Percentiles rank a stretch among this genome's conserved stretches.
These are phyloP conservation scores for Tripterygium wilfordii DNA, from an alignment of 177 flowering plant genomes.

Conservation along the genomic window DNA sequence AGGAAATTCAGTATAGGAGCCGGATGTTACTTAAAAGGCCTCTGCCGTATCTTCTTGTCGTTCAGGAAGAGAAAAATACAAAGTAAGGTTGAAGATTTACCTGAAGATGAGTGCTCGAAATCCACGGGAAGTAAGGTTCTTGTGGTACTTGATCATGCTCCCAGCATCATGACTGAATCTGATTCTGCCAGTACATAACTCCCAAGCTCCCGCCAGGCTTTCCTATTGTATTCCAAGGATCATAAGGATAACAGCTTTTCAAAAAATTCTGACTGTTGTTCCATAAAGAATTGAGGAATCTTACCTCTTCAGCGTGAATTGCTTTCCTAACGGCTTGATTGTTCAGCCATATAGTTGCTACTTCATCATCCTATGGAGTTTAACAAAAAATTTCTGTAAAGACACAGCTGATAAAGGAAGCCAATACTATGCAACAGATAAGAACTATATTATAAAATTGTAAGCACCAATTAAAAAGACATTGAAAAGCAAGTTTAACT, in stretches of 20 bases:
- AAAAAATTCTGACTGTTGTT: neutral
- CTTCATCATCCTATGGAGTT: constrained; percentile 62
- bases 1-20: constrained; percentile 1
- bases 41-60: too few relatives aligned
- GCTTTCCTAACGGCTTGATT: constrained; percentile 68
- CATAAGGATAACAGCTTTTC: constrained; percentile 4
- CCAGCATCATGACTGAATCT: constrained; percentile 57
- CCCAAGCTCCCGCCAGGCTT: constrained; percentile 47
- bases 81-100: constrained; percentile 28
- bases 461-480: too few relatives aligned
- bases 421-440: too few relatives aligned
- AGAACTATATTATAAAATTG: too few relatives aligned
- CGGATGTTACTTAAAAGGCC: too few relatives aligned
- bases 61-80: too few relatives aligned
- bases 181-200: constrained; percentile 60
- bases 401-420: too few relatives aligned
- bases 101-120: constrained; percentile 77
- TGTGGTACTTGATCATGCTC: constrained; percentile 86
- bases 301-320: constrained; percentile 73
- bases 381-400: neutral
- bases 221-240: constrained; percentile 20
- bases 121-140: constrained; percentile 65
- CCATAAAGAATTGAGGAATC: constrained; percentile 3
- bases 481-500: too few relatives aligned
- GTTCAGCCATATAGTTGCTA: constrained; percentile 84